Evolutionary conservation across 352 stramenopile genomes (phyloP).

Genomic region (Phytopythium litorale): DNA sequence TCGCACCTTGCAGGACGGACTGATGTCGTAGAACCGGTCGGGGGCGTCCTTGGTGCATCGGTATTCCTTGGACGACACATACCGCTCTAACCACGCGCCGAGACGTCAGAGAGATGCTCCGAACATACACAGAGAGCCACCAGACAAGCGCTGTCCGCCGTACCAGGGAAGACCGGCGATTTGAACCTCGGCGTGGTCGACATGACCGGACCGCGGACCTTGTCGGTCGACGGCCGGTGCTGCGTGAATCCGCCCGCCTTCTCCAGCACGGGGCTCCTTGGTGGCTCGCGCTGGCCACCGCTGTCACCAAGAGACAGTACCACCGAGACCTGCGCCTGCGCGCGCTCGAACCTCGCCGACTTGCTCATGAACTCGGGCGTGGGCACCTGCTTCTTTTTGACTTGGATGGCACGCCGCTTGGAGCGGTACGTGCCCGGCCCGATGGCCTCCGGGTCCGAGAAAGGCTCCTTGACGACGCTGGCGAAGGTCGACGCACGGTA

Average conservation of each 20-base stretch:
- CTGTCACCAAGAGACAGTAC: slow-evolving; percentile 22
- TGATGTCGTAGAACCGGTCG: slow-evolving; percentile 76
- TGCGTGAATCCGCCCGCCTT: background rate
- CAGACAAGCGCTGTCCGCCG: background rate
- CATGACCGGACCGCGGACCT: slow-evolving; percentile 41
- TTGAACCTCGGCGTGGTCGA: slow-evolving; percentile 72
- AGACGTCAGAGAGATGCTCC: background rate
- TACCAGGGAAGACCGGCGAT: slow-evolving; percentile 59
- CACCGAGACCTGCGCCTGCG: slow-evolving; percentile 44
- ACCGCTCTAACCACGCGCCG: slow-evolving; percentile 38
- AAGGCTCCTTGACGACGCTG: slow-evolving; percentile 70
- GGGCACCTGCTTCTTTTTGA: slow-evolving; percentile 59
- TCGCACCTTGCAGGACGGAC: slow-evolving; percentile 48
- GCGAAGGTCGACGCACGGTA: slow-evolving; percentile 67
- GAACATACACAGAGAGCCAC: too few species aligned
- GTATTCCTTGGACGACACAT: slow-evolving; percentile 65
- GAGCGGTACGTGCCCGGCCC: slow-evolving; percentile 57
- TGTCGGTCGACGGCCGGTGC: slow-evolving; percentile 21
- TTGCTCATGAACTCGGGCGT: slow-evolving; percentile 57
- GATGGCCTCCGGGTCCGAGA: slow-evolving; percentile 50
- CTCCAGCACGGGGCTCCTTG: slow-evolving; percentile 6
- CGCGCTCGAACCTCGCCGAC: slow-evolving; percentile 47
- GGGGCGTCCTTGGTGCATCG: slow-evolving; percentile 43
- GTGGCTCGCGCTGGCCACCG: background rate
- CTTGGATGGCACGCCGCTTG: slow-evolving; percentile 49